Conservation (phyloP, 169 alveolate genomes). For the Ichthyophthirius multifiliis region DNA sequence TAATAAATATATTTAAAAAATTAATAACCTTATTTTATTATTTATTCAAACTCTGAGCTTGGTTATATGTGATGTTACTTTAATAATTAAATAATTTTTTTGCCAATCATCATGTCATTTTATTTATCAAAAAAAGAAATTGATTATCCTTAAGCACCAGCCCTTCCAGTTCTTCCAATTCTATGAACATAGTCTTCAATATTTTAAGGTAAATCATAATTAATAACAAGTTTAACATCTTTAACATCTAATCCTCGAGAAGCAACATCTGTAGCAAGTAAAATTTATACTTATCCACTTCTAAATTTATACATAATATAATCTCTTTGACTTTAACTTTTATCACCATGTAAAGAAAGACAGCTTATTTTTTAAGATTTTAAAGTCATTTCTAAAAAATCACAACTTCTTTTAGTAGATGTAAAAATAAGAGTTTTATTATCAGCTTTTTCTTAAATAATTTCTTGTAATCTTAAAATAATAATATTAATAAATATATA, state of each 20-base stretch:
- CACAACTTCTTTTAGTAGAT: too few species aligned
- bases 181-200: slow-evolving; percentile 69
- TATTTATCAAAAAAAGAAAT: slow-evolving; percentile 85
- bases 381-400: too few species aligned
- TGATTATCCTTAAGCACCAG: slow-evolving; percentile 98
- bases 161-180: slow-evolving; percentile 98
- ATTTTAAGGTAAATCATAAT: slow-evolving; percentile 68
- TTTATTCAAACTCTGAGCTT: too few species aligned
- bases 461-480: neutral
- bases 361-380: too few species aligned
- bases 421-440: too few species aligned
- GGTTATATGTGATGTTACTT: too few species aligned
- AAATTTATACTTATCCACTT: slow-evolving; percentile 53
- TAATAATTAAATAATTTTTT: too few species aligned
- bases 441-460: too few species aligned
- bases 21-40: too few species aligned
- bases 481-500: neutral
- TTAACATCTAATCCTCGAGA: slow-evolving; percentile 79
- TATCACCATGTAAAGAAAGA: slow-evolving; percentile 50
- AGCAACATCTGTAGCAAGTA: slow-evolving; percentile 75
- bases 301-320: slow-evolving; percentile 88
- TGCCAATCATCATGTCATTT: too few species aligned
- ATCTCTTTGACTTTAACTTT: slow-evolving; percentile 36
- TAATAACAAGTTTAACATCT: slow-evolving; percentile 68
- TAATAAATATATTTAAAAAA: too few species aligned